A percentile compares a stretch with the other conserved stretches of the same genome.
phyloP scores from a whole-genome alignment of 2,329 filamentous ascomycete species.

The Alternaria novae-zelandiae region DNA sequence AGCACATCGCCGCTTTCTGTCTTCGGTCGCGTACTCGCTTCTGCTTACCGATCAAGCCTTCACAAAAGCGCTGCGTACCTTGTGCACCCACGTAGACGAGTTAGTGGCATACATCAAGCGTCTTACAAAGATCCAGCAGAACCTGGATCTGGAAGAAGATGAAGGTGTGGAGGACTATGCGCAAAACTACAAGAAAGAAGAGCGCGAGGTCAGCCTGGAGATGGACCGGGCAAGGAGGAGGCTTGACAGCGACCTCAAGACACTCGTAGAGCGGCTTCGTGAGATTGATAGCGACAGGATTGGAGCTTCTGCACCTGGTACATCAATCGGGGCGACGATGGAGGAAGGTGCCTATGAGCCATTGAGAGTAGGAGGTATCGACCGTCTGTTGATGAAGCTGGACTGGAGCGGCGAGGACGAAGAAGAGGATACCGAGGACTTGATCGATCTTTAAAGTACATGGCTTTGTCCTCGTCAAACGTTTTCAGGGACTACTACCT shows the following conservation, averaged over 20 bases:
- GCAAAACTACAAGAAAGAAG: constrained; percentile 67
- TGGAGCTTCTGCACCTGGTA: constrained; percentile 30
- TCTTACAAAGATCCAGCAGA: constrained; percentile 76
- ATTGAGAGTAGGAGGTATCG: constrained; percentile 77
- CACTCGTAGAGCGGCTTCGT: constrained; percentile 62
- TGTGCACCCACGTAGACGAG: constrained; percentile 79
- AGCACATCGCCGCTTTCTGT: constrained; percentile 79
- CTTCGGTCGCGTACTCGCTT: constrained; percentile 69
- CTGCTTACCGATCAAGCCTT: constrained; percentile 70
- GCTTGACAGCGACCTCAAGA: constrained; percentile 72
- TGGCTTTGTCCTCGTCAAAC: not conserved
- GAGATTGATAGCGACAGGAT: constrained; percentile 64
- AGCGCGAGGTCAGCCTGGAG: constrained; percentile 69
- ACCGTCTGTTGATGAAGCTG: constrained; percentile 88
- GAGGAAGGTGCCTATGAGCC: constrained; percentile 68
- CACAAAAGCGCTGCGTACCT: constrained; percentile 68
- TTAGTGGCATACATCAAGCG: constrained; percentile 78
- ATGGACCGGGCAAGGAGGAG: constrained; percentile 68
- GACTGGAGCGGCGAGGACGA: constrained; percentile 62
- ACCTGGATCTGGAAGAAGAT: constrained; percentile 80
- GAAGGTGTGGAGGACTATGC: constrained; percentile 72
- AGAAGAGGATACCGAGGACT: constrained; percentile 33
- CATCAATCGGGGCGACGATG: constrained; percentile 15
- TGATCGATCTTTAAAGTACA: constrained; percentile 11
- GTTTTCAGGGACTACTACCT: not conserved